Conservation (phyloP, 2,329 filamentous ascomycete species). For the Apiospora malaysiana region DNA sequence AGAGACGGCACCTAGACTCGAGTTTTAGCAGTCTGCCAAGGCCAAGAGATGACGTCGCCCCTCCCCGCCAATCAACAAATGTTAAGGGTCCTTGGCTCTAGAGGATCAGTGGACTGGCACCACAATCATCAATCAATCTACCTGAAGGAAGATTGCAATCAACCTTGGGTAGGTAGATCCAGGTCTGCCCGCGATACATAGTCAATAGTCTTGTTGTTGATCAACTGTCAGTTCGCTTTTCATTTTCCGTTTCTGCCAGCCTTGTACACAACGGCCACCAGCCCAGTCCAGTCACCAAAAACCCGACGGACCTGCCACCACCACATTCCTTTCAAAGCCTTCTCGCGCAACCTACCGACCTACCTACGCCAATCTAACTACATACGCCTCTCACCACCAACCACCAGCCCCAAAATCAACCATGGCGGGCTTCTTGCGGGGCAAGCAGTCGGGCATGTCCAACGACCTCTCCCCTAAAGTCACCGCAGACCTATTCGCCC, state of each 20-base stretch:
- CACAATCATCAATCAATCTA: conserved; percentile 14
- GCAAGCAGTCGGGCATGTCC: conserved; percentile 92
- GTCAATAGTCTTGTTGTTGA: background rate
- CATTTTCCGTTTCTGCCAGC: background rate
- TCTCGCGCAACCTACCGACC: background rate
- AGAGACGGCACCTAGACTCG: conserved; percentile 4
- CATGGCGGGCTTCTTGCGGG: conserved; percentile 88
- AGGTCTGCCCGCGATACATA: background rate
- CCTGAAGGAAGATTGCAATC: conserved; percentile 17
- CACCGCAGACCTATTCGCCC: conserved; percentile 75
- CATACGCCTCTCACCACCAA: background rate
- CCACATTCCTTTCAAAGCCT: conserved; percentile 1
- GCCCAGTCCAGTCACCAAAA: background rate
- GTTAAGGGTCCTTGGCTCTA: conserved; percentile 8
- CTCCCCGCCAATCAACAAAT: conserved; percentile 10
- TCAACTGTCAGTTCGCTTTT: background rate
- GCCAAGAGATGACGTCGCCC: conserved; percentile 8
- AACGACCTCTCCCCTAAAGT: conserved; percentile 88
- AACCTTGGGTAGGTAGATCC: background rate
- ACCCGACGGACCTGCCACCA: conserved; percentile 1
- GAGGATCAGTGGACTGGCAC: conserved; percentile 8
- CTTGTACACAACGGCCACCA: background rate
- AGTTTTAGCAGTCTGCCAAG: conserved; percentile 1
- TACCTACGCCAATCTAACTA: too few relatives aligned
- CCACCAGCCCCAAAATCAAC: conserved; percentile 23